Conservation (phyloP, 805 yeast species). For the Monosporozyma aquatica region DNA sequence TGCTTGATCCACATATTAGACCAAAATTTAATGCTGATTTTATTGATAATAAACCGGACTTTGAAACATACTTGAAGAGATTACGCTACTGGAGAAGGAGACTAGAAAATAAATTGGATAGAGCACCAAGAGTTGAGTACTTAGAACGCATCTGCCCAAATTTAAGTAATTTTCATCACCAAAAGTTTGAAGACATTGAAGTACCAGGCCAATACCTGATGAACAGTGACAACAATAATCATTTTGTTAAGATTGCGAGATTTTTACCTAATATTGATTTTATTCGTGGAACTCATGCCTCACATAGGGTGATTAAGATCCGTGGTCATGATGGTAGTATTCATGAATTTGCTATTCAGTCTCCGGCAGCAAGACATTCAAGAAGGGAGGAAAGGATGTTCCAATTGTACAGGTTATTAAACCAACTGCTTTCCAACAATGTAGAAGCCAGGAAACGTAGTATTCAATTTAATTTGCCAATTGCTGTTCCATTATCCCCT, state of each 20-base stretch:
- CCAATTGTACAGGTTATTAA: slow-evolving; percentile 84
- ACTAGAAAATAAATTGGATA: slow-evolving; percentile 82
- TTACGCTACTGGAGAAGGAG: slow-evolving; percentile 89
- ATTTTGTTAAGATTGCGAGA: slow-evolving; percentile 86
- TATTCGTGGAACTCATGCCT: slow-evolving; percentile 81
- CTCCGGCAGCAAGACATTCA: slow-evolving; percentile 95
- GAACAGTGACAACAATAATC: slow-evolving; percentile 80
- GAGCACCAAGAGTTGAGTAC: slow-evolving; percentile 70
- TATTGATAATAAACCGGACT: slow-evolving; percentile 74
- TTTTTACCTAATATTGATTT: slow-evolving; percentile 83
- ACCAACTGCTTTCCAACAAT: slow-evolving; percentile 66
- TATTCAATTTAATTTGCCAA: slow-evolving; percentile 76
- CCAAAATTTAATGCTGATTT: slow-evolving; percentile 89
- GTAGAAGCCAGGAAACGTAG: slow-evolving; percentile 84
- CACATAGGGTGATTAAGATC: slow-evolving; percentile 80
- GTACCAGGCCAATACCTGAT: slow-evolving; percentile 93
- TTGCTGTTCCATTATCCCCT: slow-evolving; percentile 89
- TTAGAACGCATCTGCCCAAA: slow-evolving; percentile 91
- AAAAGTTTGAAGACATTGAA: slow-evolving; percentile 94
- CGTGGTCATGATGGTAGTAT: slow-evolving; percentile 90
- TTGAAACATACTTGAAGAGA: slow-evolving; percentile 77
- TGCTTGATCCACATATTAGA: slow-evolving; percentile 78
- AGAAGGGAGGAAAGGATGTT: slow-evolving; percentile 92
- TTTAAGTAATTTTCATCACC: slow-evolving; percentile 93
- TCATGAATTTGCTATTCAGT: slow-evolving; percentile 92